Evolutionary conservation across 495 filamentous ascomycete genomes (phyloP).

Genomic region (Cladorrhinum samala): DNA sequence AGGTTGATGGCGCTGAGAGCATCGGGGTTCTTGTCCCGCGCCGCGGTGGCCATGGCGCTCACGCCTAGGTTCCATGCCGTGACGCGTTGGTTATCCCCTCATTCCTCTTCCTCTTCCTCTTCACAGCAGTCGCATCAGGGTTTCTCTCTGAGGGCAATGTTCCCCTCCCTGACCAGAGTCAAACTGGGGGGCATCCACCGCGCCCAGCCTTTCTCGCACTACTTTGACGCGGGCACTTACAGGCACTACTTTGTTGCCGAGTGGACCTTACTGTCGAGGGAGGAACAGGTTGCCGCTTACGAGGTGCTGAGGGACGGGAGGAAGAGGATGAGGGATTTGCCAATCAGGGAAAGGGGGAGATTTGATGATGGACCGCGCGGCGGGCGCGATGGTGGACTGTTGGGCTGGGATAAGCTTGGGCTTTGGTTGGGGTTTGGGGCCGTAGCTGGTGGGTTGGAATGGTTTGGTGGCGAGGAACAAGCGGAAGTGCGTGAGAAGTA

Average conservation of each 20-base stretch:
- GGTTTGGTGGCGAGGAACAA: no score
- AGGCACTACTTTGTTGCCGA: conserved; percentile 31
- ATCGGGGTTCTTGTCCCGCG: conserved; percentile 21
- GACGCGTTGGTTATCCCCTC: conserved; percentile 23
- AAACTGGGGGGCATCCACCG: conserved; percentile 40
- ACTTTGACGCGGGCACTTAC: conserved; percentile 26
- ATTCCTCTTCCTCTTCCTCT: background rate
- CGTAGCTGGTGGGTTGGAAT: no score
- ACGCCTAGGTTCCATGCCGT: conserved; percentile 16
- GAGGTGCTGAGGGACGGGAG: conserved; percentile 9
- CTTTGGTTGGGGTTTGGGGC: no score
- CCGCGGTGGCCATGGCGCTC: conserved; percentile 31
- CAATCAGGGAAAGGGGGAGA: no score
- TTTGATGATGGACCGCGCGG: no score
- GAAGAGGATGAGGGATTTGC: background rate
- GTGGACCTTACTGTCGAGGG: conserved; percentile 19
- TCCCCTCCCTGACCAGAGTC: conserved; percentile 20
- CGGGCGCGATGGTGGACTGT: no score
- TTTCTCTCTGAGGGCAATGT: background rate
- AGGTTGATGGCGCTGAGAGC: conserved; percentile 30
- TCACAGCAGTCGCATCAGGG: no score
- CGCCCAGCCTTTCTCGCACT: conserved; percentile 38
- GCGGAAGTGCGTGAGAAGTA: no score
- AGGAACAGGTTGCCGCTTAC: conserved; percentile 20
- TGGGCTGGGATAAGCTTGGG: no score